Conservation (phyloP, 2,329 filamentous ascomycete genomes). For the Aspergillus aculeatus region DNA sequence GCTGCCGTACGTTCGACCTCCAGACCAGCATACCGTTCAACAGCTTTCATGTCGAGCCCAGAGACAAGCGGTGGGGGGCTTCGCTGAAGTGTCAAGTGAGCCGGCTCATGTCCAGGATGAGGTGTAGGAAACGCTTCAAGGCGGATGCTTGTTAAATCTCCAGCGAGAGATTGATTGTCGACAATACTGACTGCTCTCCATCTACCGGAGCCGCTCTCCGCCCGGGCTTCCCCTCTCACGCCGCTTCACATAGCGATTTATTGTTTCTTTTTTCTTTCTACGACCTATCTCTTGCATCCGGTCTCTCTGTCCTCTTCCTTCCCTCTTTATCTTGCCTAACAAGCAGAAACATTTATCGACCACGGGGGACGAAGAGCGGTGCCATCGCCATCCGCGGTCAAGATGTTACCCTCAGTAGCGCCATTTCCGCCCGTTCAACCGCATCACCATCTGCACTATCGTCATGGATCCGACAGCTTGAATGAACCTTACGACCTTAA, state of each 20-base stretch:
- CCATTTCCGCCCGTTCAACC: constrained; percentile 44
- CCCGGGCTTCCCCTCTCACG: constrained; percentile 13
- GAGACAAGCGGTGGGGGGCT: constrained; percentile 25
- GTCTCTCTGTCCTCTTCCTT: not conserved
- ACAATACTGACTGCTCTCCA: constrained; percentile 21
- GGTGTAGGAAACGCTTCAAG: constrained; percentile 47
- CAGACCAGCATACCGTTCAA: constrained; percentile 16
- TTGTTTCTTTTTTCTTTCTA: constrained; percentile 1
- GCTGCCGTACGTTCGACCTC: constrained; percentile 16
- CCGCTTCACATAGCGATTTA: constrained; percentile 4
- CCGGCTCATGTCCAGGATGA: constrained; percentile 40
- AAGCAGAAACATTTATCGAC: not conserved
- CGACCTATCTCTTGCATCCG: not conserved
- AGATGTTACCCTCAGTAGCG: constrained; percentile 52
- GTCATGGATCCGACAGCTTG: constrained; percentile 30
- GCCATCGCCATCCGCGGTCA: constrained; percentile 21
- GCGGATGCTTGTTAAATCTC: constrained; percentile 41
- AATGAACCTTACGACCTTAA: constrained; percentile 34
- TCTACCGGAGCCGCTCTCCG: constrained; percentile 16
- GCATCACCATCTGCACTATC: constrained; percentile 39
- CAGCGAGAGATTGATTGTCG: constrained; percentile 27
- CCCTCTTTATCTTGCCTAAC: not conserved
- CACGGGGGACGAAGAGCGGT: constrained; percentile 14
- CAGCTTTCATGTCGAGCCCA: constrained; percentile 29
- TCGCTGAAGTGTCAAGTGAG: constrained; percentile 29